Evolutionary conservation across 2,329 filamentous ascomycete genomes (phyloP).

Genomic region (Aureobasidium sp.): DNA sequence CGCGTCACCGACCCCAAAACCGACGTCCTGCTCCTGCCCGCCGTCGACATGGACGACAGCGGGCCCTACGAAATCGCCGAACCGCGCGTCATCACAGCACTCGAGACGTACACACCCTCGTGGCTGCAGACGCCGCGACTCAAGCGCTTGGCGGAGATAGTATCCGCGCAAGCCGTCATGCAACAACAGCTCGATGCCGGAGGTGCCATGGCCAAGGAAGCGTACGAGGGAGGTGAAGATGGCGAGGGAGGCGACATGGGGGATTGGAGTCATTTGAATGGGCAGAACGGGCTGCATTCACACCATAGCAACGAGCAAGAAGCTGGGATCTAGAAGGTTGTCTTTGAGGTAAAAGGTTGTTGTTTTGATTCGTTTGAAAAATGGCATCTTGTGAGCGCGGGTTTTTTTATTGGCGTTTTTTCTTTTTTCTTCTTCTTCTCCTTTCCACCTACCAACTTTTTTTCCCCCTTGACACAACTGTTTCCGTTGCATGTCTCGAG

Average conservation of each 20-base stretch:
- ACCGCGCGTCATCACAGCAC: constrained; percentile 84
- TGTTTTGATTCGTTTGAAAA: not conserved
- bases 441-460: not conserved
- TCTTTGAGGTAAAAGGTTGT: constrained; percentile 4
- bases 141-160: constrained; percentile 96
- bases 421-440: too few relatives aligned
- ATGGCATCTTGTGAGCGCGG: not conserved
- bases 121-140: constrained; percentile 95
- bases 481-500: not conserved
- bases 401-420: not conserved
- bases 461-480: not conserved
- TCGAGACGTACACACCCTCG: constrained; percentile 96
- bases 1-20: constrained; percentile 90
- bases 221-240: not conserved
- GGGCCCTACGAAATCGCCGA: constrained; percentile 98
- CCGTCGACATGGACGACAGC: constrained; percentile 98
- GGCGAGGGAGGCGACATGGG: constrained; percentile 10
- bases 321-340: constrained; percentile 10
- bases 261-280: constrained; percentile 11
- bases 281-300: not conserved
- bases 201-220: constrained; percentile 11
- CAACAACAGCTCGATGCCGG: constrained; percentile 43
- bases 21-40: constrained; percentile 83
- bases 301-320: constrained; percentile 8
- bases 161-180: constrained; percentile 89